A percentile compares a stretch with the other conserved stretches of the same genome.
Evolutionary conservation across 768 basidiomycete genomes (phyloP).

Genomic region (Pleurotus giganteus): DNA sequence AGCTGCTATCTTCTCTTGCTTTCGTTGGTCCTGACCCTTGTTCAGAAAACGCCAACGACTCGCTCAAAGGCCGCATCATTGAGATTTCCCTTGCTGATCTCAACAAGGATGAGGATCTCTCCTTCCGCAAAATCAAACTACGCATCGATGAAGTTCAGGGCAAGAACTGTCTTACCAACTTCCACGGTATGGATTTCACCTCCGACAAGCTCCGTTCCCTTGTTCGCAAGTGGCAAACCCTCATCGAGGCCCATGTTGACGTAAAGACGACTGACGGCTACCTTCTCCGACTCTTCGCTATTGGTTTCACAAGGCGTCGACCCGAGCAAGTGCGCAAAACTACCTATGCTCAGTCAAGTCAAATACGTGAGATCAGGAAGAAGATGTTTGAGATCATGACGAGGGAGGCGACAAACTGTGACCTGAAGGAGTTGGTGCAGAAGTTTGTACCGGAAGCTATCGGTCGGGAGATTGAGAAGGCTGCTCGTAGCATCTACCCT

Average conservation of each 20-base stretch:
- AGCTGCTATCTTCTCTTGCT: conserved; percentile 32
- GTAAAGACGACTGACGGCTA: conserved; percentile 99
- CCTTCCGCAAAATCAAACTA: conserved; percentile 99
- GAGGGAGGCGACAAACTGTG: conserved; percentile 91
- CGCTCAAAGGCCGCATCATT: conserved; percentile 92
- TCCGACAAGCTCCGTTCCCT: conserved; percentile 99
- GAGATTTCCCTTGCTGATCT: conserved; percentile 97
- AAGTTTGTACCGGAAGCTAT: conserved; percentile 99
- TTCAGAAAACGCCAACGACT: conserved; percentile 97
- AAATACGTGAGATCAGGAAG: conserved; percentile 96
- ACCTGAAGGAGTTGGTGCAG: conserved; percentile 97
- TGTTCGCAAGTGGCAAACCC: conserved; percentile 99
- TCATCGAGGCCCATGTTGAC: conserved; percentile 98
- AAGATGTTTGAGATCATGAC: conserved; percentile 99
- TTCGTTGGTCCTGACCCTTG: conserved; percentile 14
- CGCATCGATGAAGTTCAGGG: conserved; percentile 96
- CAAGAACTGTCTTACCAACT: conserved; percentile 99
- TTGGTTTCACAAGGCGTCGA: conserved; percentile 98
- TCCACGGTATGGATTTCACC: conserved; percentile 99
- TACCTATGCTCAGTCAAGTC: conserved; percentile 93
- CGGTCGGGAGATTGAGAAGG: conserved; percentile 99
- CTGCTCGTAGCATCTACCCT: conserved; percentile 94
- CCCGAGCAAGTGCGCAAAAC: conserved; percentile 98
- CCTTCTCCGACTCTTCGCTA: conserved; percentile 97
- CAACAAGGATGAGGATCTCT: conserved; percentile 99